Base-by-base conservation (phyloP, 805 yeast species). In the Peterozyma toletana region DNA sequence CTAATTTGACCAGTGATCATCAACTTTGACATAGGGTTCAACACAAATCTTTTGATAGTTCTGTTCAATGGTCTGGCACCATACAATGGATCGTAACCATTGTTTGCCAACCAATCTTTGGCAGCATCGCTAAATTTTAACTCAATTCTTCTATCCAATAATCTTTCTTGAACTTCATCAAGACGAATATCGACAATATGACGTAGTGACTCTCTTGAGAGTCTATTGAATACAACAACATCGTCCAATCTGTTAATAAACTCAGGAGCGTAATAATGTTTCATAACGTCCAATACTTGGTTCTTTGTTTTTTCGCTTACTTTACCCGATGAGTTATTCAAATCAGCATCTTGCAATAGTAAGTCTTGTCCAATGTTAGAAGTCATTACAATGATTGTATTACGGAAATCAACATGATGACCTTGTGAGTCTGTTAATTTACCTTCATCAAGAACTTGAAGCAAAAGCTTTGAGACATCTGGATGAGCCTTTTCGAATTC, bases 1-100 rank as follows among this genome's bases (percentile, higher is more conserved):
- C 69, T 73, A 11, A 91, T 71, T 54, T 85, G 85, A 3, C 97
- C 97, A 57, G 80, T 80, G 49, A 93, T 77, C 70, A 93, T 59
- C 53, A 74, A 67, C 55, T 77, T 71, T 2, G 98, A 95, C 77
- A 93, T 73, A 18, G 97, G 96, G 59, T 90, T 90, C 62, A 93
- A 70, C n/a, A 93, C 59, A 49, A 74, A 66, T 67, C 83, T 86
- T 60, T 89, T 96, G 48, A 91, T 80, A 42, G 89, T 73, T 55
- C 99, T 77, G 69, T 93, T 91, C 61, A 93, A 73, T 10, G 99
- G 99, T 58, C 99, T 78, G 0, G 99, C 99, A 53, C 99, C 99
- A 57, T 91, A 93, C 37, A 82, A 63, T 30, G 87, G 86, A 57
- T 91, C 97, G 60, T 91, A 93, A 3, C 99, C 99, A 51, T 84